A percentile compares a stretch with the other conserved stretches of the same genome.
phyloP scores from a whole-genome alignment of 2,329 filamentous ascomycete genomes.

The Phialemoniopsis sp. region DNA sequence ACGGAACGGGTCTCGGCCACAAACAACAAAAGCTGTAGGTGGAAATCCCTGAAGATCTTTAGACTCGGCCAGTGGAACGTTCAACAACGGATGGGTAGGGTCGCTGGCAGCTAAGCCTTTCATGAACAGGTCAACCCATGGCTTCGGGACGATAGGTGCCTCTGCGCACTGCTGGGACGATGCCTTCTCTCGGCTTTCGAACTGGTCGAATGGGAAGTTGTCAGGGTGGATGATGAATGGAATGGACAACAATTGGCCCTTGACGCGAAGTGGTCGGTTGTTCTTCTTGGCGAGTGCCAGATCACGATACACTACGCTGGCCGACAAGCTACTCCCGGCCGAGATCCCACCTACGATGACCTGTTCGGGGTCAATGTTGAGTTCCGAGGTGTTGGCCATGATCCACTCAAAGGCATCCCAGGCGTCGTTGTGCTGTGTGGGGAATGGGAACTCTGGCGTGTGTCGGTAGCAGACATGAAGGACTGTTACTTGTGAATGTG shows the following conservation, averaged over 20 bases:
- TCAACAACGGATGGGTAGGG: background rate
- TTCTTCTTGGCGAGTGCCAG: no score
- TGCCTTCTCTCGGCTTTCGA: background rate
- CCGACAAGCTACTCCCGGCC: constrained; percentile 33
- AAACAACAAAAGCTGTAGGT: constrained; percentile 3
- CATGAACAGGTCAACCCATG: background rate
- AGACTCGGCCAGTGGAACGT: background rate
- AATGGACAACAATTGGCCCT: constrained; percentile 1
- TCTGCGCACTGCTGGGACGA: constrained; percentile 2
- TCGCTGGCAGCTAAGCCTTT: background rate
- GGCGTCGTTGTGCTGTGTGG: constrained; percentile 41
- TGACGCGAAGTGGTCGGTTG: background rate
- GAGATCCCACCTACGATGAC: constrained; percentile 41
- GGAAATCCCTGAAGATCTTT: background rate
- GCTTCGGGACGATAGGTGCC: background rate
- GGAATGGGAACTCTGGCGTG: constrained; percentile 41
- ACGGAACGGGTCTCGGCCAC: constrained; percentile 7
- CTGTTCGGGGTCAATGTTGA: constrained; percentile 29
- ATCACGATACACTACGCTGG: constrained; percentile 26
- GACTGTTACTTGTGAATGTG: no score
- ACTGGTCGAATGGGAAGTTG: constrained; percentile 1
- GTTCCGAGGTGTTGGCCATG: constrained; percentile 26
- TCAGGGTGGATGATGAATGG: constrained; percentile 1
- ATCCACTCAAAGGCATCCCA: constrained; percentile 48
- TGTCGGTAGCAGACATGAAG: constrained; percentile 50